Evolutionary conservation across 768 basidiomycete species (phyloP).

Genomic region (Boletus tylopilopsis): DNA sequence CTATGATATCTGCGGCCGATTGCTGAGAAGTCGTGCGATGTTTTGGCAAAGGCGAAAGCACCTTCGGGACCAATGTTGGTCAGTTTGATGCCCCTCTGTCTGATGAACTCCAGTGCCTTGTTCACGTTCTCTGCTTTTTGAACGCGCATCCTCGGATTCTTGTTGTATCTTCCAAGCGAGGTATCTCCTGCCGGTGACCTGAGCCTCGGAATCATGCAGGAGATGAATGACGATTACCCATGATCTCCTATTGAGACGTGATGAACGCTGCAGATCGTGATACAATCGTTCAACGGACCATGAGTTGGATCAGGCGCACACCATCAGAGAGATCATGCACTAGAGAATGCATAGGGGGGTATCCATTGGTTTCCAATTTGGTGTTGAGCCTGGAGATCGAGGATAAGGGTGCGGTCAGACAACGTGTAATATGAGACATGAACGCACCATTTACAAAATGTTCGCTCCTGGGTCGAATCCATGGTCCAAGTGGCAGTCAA

Average conservation of each 20-base stretch:
- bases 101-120: constrained; percentile 94
- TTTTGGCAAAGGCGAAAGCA: constrained; percentile 22
- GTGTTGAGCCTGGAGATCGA: constrained; percentile 80
- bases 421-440: background rate
- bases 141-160: constrained; percentile 82
- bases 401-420: background rate
- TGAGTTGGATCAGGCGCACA: constrained; percentile 90
- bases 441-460: constrained; percentile 87
- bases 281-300: constrained; percentile 47
- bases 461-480: constrained; percentile 59
- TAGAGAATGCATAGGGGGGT: constrained; percentile 86
- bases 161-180: constrained; percentile 94
- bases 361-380: constrained; percentile 80
- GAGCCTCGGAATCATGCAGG: constrained; percentile 5
- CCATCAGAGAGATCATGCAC: constrained; percentile 92
- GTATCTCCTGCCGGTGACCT: constrained; percentile 58
- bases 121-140: constrained; percentile 99
- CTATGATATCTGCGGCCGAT: constrained; percentile 80
- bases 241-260: constrained; percentile 72
- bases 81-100: constrained; percentile 87
- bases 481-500: too few relatives aligned
- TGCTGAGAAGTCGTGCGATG: background rate
- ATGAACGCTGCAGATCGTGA: background rate
- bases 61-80: constrained; percentile 99
- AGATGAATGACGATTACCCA: constrained; percentile 54